These are phyloP conservation scores for Zymoseptoria pseudotritici DNA, from an alignment of 2,329 filamentous ascomycete genomes.

Conservation along the genomic window DNA sequence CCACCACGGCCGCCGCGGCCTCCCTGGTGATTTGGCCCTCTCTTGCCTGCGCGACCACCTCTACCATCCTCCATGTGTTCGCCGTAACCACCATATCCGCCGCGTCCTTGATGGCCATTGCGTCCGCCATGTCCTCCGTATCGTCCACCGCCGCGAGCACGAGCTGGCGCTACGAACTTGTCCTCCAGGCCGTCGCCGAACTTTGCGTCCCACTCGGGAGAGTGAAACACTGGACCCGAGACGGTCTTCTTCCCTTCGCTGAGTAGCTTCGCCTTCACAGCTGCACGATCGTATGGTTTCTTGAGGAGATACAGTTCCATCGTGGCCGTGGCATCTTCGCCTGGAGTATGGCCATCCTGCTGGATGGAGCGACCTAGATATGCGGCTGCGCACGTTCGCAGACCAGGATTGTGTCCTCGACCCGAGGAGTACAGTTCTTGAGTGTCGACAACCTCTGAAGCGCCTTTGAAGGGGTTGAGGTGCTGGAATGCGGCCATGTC, in stretches of 20 bases:
- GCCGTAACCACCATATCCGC: not conserved
- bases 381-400: not conserved
- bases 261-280: slow-evolving; percentile 1
- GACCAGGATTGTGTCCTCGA: not conserved
- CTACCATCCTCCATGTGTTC: not conserved
- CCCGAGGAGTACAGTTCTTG: slow-evolving; percentile 1
- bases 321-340: not conserved
- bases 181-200: not conserved
- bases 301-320: slow-evolving; percentile 1
- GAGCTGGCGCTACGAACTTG: not conserved
- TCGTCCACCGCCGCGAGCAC: too few species aligned
- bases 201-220: too few species aligned
- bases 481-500: not conserved
- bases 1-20: not conserved
- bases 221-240: not conserved
- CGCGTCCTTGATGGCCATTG: not conserved
- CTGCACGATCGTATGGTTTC: slow-evolving; percentile 6
- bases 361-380: not conserved
- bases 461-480: not conserved
- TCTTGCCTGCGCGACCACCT: not conserved
- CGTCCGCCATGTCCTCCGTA: not conserved
- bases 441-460: slow-evolving; percentile 7
- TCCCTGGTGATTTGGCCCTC: not conserved
- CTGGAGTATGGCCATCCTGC: not conserved
- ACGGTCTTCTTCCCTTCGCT: not conserved